Evolutionary conservation across 139 green algal species (phyloP).

Genomic region (Coelastrella sp.): DNA sequence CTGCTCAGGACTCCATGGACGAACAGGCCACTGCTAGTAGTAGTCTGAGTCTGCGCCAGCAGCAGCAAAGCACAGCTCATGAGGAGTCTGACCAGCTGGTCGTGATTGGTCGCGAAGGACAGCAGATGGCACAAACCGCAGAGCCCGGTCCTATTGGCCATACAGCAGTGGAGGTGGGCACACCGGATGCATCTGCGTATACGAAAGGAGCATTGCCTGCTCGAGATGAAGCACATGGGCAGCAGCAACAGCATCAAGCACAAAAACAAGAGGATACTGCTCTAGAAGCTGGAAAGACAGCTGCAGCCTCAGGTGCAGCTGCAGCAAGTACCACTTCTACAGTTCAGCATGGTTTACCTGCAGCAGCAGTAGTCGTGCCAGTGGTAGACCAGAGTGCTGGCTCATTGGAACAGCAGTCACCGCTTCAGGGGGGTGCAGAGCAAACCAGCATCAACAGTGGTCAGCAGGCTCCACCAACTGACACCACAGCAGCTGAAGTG

Average conservation of each 20-base stretch:
- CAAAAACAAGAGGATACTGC: neutral
- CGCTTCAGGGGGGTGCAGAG: neutral
- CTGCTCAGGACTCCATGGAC: neutral
- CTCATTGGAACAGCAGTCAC: neutral
- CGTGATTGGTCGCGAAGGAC: neutral
- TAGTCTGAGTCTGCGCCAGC: neutral
- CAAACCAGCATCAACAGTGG: neutral
- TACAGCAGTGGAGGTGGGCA: neutral
- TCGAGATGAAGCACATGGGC: neutral
- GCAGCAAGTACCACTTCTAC: neutral
- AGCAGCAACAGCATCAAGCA: neutral
- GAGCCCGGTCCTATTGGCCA: neutral
- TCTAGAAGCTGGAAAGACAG: neutral
- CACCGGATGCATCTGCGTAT: neutral
- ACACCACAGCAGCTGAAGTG: neutral
- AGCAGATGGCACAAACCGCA: neutral
- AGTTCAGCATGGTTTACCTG: neutral
- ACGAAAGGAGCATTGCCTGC: neutral
- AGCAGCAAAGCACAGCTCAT: neutral
- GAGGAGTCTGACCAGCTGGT: neutral
- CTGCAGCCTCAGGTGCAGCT: neutral
- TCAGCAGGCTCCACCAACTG: neutral
- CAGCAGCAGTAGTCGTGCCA: neutral
- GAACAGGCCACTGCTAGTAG: neutral
- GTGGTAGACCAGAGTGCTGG: neutral